These are phyloP conservation scores for Termitomyces sp. DNA, from an alignment of 768 basidiomycete genomes.

Conservation along the genomic window DNA sequence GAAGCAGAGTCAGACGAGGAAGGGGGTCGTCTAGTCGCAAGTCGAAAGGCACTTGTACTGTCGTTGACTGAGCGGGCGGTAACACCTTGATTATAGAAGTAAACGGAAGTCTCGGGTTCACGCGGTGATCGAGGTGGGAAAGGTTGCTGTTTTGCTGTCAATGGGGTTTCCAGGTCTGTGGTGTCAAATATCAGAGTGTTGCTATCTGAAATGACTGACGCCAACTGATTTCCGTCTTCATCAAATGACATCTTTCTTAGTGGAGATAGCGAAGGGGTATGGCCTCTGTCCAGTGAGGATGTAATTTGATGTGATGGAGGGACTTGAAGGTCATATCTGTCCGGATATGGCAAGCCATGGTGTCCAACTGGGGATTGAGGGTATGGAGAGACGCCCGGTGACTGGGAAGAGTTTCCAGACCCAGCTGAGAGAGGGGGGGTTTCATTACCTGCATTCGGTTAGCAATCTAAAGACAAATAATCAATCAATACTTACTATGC, in stretches of 20 bases:
- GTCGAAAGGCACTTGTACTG: not conserved
- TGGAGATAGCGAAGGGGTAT: conserved; percentile 21
- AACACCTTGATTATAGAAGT: not conserved
- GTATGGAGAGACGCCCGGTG: conserved; percentile 36
- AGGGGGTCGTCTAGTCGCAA: not conserved
- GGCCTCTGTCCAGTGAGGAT: conserved; percentile 8
- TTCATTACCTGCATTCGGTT: conserved; percentile 23
- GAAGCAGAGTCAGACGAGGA: conserved; percentile 32
- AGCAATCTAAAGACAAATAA: not conserved
- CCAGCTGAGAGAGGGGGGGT: conserved; percentile 46
- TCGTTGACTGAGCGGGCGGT: not conserved
- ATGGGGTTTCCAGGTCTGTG: conserved; percentile 11
- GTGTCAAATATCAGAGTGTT: conserved; percentile 5
- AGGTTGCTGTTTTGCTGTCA: conserved; percentile 13
- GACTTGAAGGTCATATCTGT: conserved; percentile 7
- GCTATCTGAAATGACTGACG: conserved; percentile 15
- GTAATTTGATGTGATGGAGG: conserved; percentile 1
- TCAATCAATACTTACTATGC: conserved; percentile 29
- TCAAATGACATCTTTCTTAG: conserved; percentile 54
- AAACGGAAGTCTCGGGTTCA: not conserved
- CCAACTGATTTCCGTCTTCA: conserved; percentile 39
- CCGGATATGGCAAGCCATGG: conserved; percentile 15
- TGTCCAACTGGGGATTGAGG: conserved; percentile 26
- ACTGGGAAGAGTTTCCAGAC: conserved; percentile 40
- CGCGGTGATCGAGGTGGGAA: not conserved